Evolutionary conservation across 129 eudicot species (phyloP).

Genomic region (Artemisia argyi): DNA sequence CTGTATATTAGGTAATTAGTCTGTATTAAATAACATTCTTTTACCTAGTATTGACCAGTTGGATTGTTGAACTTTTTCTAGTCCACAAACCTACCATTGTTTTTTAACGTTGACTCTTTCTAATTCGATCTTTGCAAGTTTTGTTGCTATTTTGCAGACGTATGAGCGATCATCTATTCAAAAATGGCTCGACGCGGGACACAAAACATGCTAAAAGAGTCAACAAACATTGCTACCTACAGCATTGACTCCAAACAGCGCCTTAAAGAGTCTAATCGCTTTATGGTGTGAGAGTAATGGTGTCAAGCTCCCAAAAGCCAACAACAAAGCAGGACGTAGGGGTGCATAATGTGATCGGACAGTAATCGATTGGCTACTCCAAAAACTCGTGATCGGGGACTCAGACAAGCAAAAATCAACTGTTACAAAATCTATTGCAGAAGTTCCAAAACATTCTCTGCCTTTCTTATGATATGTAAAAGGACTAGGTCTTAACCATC

Average conservation of each 20-base stretch:
- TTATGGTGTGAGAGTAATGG: conserved; percentile 87
- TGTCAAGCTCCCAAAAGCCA: conserved; percentile 60
- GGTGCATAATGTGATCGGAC: conserved; percentile 66
- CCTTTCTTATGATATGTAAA: conserved; percentile 29
- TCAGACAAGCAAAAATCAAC: conserved; percentile 82
- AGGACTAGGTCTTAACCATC: not conserved
- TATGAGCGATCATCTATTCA: conserved; percentile 79
- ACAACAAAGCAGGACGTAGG: conserved; percentile 45
- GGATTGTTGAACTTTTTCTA: not conserved
- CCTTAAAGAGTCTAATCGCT: conserved; percentile 75
- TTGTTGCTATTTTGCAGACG: conserved; percentile 50
- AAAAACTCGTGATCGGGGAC: conserved; percentile 63
- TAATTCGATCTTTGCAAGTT: not conserved
- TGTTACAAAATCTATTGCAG: too few relatives aligned
- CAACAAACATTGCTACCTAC: conserved; percentile 78
- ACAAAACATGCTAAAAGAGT: conserved; percentile 84
- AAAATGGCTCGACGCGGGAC: conserved; percentile 92
- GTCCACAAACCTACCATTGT: not conserved
- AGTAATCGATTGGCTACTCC: conserved; percentile 51
- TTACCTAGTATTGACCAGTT: conserved; percentile 5
- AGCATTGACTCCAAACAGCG: conserved; percentile 81
- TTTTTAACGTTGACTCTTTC: conserved; percentile 3
- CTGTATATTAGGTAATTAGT: conserved; percentile 16
- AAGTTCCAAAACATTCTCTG: too few relatives aligned
- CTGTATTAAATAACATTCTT: not conserved